A percentile compares a stretch with the other conserved stretches of the same genome.
Evolutionary conservation across 176 grass and related monocot genomes (phyloP).

Genomic region (Paspalum vaginatum): DNA sequence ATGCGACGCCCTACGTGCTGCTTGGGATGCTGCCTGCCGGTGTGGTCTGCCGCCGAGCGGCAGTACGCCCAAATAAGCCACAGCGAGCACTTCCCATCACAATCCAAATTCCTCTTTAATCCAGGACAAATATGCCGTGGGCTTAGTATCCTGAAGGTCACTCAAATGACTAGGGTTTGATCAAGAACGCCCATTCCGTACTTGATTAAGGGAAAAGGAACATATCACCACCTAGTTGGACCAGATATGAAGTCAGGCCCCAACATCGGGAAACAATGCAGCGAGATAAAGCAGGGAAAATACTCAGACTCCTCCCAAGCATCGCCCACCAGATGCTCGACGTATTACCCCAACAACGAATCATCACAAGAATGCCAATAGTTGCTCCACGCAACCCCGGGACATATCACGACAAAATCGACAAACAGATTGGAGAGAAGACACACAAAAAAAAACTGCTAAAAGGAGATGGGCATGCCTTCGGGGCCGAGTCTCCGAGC

Average conservation of each 20-base stretch:
- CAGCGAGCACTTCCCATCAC: too few species aligned
- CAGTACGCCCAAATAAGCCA: too few species aligned
- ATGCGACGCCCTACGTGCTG: too few species aligned
- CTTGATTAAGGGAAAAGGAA: slow-evolving; percentile 2
- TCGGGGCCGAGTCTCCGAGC: background rate
- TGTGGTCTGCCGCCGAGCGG: too few species aligned
- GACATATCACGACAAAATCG: background rate
- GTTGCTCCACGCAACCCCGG: background rate
- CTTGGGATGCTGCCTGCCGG: too few species aligned
- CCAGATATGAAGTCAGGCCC: background rate
- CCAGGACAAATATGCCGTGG: background rate
- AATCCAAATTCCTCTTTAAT: too few species aligned
- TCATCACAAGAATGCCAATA: background rate
- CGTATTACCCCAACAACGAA: background rate
- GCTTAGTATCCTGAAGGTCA: background rate
- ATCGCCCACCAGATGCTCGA: background rate
- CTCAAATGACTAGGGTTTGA: background rate
- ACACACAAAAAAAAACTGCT: background rate
- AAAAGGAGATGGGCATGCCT: background rate
- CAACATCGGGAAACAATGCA: background rate
- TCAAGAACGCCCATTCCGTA: background rate
- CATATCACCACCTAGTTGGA: background rate
- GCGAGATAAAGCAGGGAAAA: background rate
- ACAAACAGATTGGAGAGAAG: background rate
- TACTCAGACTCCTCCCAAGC: background rate